These are phyloP conservation scores for Botryobasidium botryosum DNA, from an alignment of 768 basidiomycete genomes.

Conservation along the genomic window DNA sequence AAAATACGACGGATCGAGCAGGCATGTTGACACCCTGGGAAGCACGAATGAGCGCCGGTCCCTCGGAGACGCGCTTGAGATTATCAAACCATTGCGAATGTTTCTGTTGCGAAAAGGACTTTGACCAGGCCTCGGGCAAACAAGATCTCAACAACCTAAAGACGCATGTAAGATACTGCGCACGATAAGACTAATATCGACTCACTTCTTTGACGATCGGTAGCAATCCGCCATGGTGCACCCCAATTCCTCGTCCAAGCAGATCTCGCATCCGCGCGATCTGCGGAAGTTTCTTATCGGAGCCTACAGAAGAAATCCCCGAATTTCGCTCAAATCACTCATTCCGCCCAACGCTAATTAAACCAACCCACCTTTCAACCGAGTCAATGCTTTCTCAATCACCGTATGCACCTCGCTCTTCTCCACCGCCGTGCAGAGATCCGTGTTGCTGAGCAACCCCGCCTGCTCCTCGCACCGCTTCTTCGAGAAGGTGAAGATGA, in stretches of 20 bases:
- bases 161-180: not conserved
- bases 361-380: constrained; percentile 59
- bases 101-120: constrained; percentile 94
- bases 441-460: constrained; percentile 66
- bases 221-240: constrained; percentile 91
- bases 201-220: constrained; percentile 92
- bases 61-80: not conserved
- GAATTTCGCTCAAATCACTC: not conserved
- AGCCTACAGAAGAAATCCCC: constrained; percentile 36
- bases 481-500: constrained; percentile 95
- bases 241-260: constrained; percentile 83
- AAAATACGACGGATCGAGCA: constrained; percentile 91
- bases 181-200: not conserved
- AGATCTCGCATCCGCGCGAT: constrained; percentile 80
- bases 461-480: constrained; percentile 96
- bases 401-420: constrained; percentile 95
- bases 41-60: not conserved
- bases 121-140: constrained; percentile 94
- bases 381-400: constrained; percentile 77
- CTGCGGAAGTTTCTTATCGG: constrained; percentile 86
- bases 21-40: constrained; percentile 97
- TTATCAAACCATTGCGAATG: constrained; percentile 79
- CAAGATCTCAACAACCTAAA: constrained; percentile 82
- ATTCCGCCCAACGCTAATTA: not conserved
- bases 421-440: constrained; percentile 77